Conservation (phyloP, 345 rosid species). For the Gossypioides kirkii region DNA sequence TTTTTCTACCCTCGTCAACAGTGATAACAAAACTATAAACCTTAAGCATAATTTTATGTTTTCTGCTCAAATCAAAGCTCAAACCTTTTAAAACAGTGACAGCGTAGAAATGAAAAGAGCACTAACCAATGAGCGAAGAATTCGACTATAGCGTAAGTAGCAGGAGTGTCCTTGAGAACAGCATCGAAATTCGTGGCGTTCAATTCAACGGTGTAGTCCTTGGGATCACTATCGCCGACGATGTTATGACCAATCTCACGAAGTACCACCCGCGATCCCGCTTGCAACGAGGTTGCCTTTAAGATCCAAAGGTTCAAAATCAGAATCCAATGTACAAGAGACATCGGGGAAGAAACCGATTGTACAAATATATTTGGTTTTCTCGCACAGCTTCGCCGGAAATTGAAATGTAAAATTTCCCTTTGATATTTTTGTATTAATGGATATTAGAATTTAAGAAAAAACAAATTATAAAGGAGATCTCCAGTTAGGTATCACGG, state of each 20-base stretch:
- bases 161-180: conserved; percentile 61
- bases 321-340: conserved; percentile 37
- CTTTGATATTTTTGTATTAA: too few relatives aligned
- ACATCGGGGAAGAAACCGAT: conserved; percentile 32
- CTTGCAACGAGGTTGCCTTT: conserved; percentile 33
- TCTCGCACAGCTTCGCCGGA: background rate
- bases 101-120: background rate
- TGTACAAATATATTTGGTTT: background rate
- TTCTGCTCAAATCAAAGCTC: background rate
- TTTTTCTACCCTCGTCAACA: background rate
- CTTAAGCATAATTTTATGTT: too few relatives aligned
- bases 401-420: background rate
- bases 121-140: conserved; percentile 88
- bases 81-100: background rate
- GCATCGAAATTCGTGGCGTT: conserved; percentile 64
- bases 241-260: conserved; percentile 33
- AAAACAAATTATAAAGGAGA: background rate
- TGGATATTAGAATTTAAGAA: background rate
- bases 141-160: conserved; percentile 73
- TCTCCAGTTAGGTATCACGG: background rate
- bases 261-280: conserved; percentile 63
- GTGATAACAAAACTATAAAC: background rate
- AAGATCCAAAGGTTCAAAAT: conserved; percentile 29
- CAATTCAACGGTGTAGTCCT: conserved; percentile 65
- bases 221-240: conserved; percentile 20